Evolutionary conservation across 129 eudicot genomes (phyloP).

Genomic region (Ambrosia artemisiifolia): DNA sequence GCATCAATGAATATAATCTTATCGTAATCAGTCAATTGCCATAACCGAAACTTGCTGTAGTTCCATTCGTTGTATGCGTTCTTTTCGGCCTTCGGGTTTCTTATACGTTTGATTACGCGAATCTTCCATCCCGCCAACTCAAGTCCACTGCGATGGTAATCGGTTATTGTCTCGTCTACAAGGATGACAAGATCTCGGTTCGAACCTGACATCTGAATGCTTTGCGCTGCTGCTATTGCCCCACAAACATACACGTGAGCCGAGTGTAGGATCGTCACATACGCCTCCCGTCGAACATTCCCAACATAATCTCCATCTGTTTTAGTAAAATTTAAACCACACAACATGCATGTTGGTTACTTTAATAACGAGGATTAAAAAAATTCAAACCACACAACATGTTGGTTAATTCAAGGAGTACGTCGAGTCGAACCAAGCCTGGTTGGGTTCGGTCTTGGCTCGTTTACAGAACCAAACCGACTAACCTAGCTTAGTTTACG

Average conservation of each 20-base stretch:
- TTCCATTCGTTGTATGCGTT: slow-evolving; percentile 97
- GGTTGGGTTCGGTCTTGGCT: too few species aligned
- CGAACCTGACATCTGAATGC: slow-evolving; percentile 87
- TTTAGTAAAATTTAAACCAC: slow-evolving; percentile 17
- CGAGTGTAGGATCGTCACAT: slow-evolving; percentile 89
- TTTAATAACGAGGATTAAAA: not conserved
- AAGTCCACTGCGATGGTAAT: slow-evolving; percentile 73
- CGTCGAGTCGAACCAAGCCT: not conserved
- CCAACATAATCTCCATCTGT: slow-evolving; percentile 51
- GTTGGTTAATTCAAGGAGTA: not conserved
- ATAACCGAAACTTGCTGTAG: slow-evolving; percentile 92
- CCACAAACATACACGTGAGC: slow-evolving; percentile 90
- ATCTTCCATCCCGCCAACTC: slow-evolving; percentile 96
- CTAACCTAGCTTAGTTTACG: too few species aligned
- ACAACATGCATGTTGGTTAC: not conserved
- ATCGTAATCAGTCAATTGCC: slow-evolving; percentile 92
- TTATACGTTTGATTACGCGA: slow-evolving; percentile 62
- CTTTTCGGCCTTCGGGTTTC: slow-evolving; percentile 85
- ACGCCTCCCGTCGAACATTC: slow-evolving; percentile 71
- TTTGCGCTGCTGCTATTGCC: slow-evolving; percentile 95
- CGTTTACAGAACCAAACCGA: too few species aligned
- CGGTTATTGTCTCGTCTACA: slow-evolving; percentile 73
- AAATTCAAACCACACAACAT: slow-evolving; percentile 1
- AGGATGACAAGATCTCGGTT: slow-evolving; percentile 85
- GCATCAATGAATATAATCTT: slow-evolving; percentile 91